These are phyloP conservation scores for Toxicodendron radicans DNA, from an alignment of 345 rosid species.

Conservation along the genomic window DNA sequence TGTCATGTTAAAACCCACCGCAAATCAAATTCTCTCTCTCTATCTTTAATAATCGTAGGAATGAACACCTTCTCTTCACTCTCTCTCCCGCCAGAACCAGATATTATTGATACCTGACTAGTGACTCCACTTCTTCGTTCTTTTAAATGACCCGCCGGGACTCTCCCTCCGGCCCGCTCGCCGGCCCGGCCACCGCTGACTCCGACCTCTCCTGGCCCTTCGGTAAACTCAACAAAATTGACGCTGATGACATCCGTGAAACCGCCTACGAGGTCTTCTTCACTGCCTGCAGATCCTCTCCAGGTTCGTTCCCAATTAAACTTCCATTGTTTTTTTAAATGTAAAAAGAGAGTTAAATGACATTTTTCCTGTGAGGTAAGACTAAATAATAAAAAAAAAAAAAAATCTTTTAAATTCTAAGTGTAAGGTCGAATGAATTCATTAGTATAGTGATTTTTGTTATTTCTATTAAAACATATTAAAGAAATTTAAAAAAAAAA, in stretches of 20 bases:
- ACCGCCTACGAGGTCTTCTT: constrained; percentile 89
- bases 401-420: too few species aligned
- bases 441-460: too few species aligned
- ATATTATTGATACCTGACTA: not conserved
- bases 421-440: too few species aligned
- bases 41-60: not conserved
- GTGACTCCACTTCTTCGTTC: constrained; percentile 11
- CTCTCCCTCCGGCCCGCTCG: constrained; percentile 42
- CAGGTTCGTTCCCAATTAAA: constrained; percentile 27
- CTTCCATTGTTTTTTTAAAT: too few species aligned
- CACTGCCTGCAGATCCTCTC: constrained; percentile 82
- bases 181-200: constrained; percentile 30
- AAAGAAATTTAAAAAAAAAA: too few species aligned
- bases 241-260: constrained; percentile 69
- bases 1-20: constrained; percentile 30
- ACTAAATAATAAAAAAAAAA: too few species aligned
- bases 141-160: constrained; percentile 51
- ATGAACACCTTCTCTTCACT: constrained; percentile 39
- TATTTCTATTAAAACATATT: too few species aligned
- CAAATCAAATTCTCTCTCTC: constrained; percentile 12
- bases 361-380: too few species aligned
- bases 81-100: constrained; percentile 40
- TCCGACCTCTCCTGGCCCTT: constrained; percentile 79
- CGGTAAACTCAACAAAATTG: constrained; percentile 52
- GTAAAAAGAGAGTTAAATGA: too few species aligned